Evolutionary conservation across 2,329 filamentous ascomycete genomes (phyloP).

Genomic region (Ceratocystis cubensis): DNA sequence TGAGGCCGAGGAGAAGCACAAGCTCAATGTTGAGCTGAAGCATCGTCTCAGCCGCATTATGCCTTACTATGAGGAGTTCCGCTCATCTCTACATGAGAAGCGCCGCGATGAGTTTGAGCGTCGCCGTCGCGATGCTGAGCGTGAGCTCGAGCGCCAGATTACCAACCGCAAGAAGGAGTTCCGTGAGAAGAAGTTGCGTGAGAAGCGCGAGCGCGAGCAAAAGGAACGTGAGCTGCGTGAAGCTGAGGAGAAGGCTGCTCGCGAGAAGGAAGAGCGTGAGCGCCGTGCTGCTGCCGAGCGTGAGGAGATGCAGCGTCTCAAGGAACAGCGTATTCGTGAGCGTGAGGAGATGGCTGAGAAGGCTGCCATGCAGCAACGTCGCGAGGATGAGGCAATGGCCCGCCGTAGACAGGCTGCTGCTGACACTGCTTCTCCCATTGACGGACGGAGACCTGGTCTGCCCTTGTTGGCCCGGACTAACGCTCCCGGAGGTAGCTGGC

Average conservation of each 20-base stretch:
- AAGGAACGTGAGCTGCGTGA: constrained; percentile 65
- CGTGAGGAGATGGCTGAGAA: constrained; percentile 55
- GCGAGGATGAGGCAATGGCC: constrained; percentile 79
- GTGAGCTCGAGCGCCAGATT: constrained; percentile 87
- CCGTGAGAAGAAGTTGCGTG: constrained; percentile 66
- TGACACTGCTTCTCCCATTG: constrained; percentile 12
- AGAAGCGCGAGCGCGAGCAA: constrained; percentile 76
- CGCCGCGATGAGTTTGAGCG: constrained; percentile 94
- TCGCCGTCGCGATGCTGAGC: constrained; percentile 79
- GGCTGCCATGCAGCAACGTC: constrained; percentile 58
- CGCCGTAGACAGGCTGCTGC: constrained; percentile 43
- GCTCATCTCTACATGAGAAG: constrained; percentile 67
- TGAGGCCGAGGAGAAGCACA: constrained; percentile 78
- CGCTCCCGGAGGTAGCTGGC: constrained; percentile 32
- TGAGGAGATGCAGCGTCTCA: constrained; percentile 52
- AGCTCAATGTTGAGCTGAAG: constrained; percentile 84
- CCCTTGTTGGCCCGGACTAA: neutral
- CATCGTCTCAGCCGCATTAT: constrained; percentile 79
- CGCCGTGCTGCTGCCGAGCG: constrained; percentile 68
- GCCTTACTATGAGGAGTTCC: constrained; percentile 72
- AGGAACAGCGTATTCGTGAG: constrained; percentile 53
- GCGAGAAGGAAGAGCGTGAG: constrained; percentile 77
- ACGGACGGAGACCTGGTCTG: constrained; percentile 22
- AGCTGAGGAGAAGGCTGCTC: constrained; percentile 68
- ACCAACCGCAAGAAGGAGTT: constrained; percentile 75